phyloP scores from a whole-genome alignment of 805 yeast species.

The Ogataea glucozyma region DNA sequence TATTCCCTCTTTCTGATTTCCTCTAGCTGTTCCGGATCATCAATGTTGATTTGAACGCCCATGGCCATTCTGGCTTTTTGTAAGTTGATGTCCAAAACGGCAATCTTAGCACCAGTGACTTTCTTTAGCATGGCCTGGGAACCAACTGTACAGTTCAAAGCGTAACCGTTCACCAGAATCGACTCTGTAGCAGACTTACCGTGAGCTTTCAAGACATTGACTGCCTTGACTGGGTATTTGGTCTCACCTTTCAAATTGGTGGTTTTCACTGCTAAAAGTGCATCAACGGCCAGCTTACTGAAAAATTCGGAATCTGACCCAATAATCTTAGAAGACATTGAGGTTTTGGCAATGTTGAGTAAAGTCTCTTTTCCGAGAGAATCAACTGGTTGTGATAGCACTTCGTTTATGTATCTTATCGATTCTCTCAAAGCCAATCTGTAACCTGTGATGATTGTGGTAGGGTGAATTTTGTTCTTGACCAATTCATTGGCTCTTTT shows the following conservation, averaged over 20 bases:
- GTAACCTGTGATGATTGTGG: slow-evolving; percentile 96
- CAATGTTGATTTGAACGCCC: slow-evolving; percentile 96
- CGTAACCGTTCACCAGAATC: slow-evolving; percentile 87
- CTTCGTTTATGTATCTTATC: slow-evolving; percentile 79
- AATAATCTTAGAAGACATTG: slow-evolving; percentile 95
- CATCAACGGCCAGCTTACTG: slow-evolving; percentile 88
- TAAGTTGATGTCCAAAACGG: slow-evolving; percentile 85
- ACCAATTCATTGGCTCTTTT: slow-evolving; percentile 93
- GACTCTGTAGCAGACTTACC: slow-evolving; percentile 93
- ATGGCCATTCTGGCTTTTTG: slow-evolving; percentile 97
- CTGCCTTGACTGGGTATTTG: slow-evolving; percentile 96
- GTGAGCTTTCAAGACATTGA: slow-evolving; percentile 92
- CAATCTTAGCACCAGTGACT: slow-evolving; percentile 72
- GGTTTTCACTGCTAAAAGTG: slow-evolving; percentile 92
- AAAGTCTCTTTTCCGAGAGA: slow-evolving; percentile 79
- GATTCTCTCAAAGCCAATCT: slow-evolving; percentile 93
- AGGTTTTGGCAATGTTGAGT: slow-evolving; percentile 90
- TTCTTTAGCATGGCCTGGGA: slow-evolving; percentile 92
- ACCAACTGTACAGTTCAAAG: slow-evolving; percentile 94
- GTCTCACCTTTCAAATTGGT: slow-evolving; percentile 82
- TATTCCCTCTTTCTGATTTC: slow-evolving; percentile 86
- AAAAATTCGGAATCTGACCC: slow-evolving; percentile 93
- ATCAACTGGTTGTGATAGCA: slow-evolving; percentile 78
- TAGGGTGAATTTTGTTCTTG: slow-evolving; percentile 92
- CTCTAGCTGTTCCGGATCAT: slow-evolving; percentile 91